Evolutionary conservation across 345 rosid species (phyloP).

Genomic region (Aegle marmelos): DNA sequence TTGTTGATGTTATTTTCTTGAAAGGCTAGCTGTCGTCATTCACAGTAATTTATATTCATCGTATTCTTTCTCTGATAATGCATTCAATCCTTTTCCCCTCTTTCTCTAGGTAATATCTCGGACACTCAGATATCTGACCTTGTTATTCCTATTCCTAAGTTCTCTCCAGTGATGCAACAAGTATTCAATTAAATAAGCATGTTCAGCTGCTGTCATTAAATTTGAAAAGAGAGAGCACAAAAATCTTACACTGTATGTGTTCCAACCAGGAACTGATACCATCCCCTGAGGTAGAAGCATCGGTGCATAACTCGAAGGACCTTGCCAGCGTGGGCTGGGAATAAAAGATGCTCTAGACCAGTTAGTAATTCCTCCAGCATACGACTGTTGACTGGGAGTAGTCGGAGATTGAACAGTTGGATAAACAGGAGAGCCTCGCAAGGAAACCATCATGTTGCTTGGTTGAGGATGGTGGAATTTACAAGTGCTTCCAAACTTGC

Average conservation of each 20-base stretch:
- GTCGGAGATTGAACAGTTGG: constrained; percentile 75
- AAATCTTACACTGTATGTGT: constrained; percentile 68
- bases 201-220: not conserved
- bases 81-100: not conserved
- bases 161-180: not conserved
- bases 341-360: constrained; percentile 93
- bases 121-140: not conserved
- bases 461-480: constrained; percentile 97
- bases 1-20: not conserved
- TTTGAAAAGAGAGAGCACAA: not conserved
- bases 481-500: constrained; percentile 94
- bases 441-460: constrained; percentile 72
- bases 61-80: not conserved
- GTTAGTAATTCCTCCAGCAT: constrained; percentile 56
- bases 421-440: constrained; percentile 73
- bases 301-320: constrained; percentile 79
- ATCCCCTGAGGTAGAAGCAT: constrained; percentile 86
- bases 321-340: constrained; percentile 96
- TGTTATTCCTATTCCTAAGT: not conserved
- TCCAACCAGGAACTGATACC: constrained; percentile 94
- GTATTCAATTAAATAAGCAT: not conserved
- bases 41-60: not conserved
- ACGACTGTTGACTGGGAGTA: constrained; percentile 68
- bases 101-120: not conserved
- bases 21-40: not conserved